A percentile compares a stretch with the other conserved stretches of the same genome.
Evolutionary conservation across 768 basidiomycete species (phyloP).

Genomic region (Amanita pseudoporphyria): DNA sequence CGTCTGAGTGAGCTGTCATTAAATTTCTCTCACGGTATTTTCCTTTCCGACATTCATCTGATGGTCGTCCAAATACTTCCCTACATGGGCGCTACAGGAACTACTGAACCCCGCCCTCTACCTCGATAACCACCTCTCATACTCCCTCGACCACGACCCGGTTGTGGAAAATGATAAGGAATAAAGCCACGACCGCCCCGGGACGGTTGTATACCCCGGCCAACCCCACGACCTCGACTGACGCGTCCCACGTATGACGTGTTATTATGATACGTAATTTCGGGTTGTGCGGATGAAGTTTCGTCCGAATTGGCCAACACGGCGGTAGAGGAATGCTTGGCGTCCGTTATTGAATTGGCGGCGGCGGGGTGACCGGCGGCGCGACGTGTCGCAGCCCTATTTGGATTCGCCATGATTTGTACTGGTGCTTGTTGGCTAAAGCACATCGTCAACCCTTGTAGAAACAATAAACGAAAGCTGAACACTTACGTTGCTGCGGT

Average conservation of each 20-base stretch:
- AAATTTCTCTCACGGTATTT: too few species aligned
- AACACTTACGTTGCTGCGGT: constrained; percentile 24
- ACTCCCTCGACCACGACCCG: constrained; percentile 24
- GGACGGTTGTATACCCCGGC: constrained; percentile 19
- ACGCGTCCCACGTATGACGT: constrained; percentile 7
- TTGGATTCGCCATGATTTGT: constrained; percentile 73
- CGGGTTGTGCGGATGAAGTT: constrained; percentile 4
- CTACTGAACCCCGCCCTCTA: constrained; percentile 26
- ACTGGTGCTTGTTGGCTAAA: constrained; percentile 31
- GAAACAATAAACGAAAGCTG: constrained; percentile 1
- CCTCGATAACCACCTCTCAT: constrained; percentile 27
- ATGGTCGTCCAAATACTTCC: too few species aligned
- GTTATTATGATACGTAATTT: constrained; percentile 7
- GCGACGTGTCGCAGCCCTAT: constrained; percentile 32
- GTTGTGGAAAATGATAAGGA: constrained; percentile 8
- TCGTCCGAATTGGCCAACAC: neutral
- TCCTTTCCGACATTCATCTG: too few species aligned
- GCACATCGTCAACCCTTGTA: constrained; percentile 6
- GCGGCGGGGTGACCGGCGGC: constrained; percentile 22
- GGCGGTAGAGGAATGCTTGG: constrained; percentile 7
- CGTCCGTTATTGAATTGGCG: constrained; percentile 1
- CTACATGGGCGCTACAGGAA: constrained; percentile 5
- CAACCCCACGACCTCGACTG: constrained; percentile 19
- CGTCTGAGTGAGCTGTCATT: too few species aligned
- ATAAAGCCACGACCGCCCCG: constrained; percentile 18